Evolutionary conservation across 495 filamentous ascomycete species (phyloP), one percentile per base, ranked within the genome.

Genomic region (Parachaetomium inaequale): DNA sequence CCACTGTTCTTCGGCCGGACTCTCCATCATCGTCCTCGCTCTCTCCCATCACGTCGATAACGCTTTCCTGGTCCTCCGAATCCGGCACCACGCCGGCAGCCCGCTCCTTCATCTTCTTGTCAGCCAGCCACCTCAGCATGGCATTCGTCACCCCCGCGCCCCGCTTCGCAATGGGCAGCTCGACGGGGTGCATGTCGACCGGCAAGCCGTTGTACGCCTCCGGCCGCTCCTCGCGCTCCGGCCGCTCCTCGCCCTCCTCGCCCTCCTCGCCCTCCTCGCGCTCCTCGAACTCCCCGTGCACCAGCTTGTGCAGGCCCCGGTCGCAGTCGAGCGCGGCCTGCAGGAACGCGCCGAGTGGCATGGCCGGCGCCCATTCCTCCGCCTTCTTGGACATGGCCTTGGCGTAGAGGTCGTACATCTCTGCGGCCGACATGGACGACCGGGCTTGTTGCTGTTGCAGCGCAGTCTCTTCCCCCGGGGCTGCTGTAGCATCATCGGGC

Each of bases 271-370:
- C n/a, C n/a, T n/a, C n/a, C n/a, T n/a, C n/a, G n/a, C n/a, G n/a
- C n/a, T n/a, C n/a, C n/a, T n/a, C n/a, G n/a, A n/a, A n/a, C 25
- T 3, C 42, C 26, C 15, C n/a, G 55, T 34, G 42, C 43, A 50
- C 57, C 7, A 55, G 7, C 23, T 1, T 11, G 40, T 49, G 57
- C 58, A 64, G 47, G 10, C 25, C 15, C n/a, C 38, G 49, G 31
- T 64, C 62, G 49, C 21, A 21, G 17, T 47, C 57, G 31, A 64
- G 62, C 5, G 62, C 62, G 15, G 12, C 36, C 2, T 34, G 49
- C 7, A 64, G 38, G 21, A 61, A 31, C 7, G 29, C 17, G 34
- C 62, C 50, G 29, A 64, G 50, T 29, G 57, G 49, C 0, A 21
- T 23, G 29, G 47, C 17, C 8, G 57, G 62, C 19, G 29, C 25